Evolutionary conservation across 2,329 filamentous ascomycete genomes (phyloP).

Genomic region (Colletotrichum ledebouriae): DNA sequence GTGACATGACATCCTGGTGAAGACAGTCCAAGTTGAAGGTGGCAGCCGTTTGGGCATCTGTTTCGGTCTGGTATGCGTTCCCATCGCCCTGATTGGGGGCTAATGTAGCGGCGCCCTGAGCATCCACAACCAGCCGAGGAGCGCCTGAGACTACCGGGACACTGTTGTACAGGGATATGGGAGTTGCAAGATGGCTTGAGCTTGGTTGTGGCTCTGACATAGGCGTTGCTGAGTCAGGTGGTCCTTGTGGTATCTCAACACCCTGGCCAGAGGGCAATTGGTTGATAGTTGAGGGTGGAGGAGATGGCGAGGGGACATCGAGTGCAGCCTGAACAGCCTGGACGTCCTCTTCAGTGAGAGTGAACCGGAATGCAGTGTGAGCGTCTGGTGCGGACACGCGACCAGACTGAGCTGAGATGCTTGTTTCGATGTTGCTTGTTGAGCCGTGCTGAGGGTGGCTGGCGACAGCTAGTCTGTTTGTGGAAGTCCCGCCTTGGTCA

Average conservation of each 20-base stretch:
- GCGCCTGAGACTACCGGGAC: neutral
- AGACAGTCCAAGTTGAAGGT: conserved; percentile 3
- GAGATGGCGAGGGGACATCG: neutral
- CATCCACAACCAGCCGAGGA: neutral
- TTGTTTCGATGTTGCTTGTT: too few species aligned
- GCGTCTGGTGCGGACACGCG: neutral
- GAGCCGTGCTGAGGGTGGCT: neutral
- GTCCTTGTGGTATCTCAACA: neutral
- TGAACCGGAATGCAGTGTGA: neutral
- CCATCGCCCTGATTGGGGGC: too few species aligned
- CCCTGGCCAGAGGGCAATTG: neutral
- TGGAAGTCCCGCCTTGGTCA: neutral
- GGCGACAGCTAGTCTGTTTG: neutral
- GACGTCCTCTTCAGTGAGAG: neutral
- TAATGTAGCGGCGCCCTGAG: neutral
- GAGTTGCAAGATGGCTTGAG: neutral
- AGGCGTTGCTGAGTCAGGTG: neutral
- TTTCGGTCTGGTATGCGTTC: too few species aligned
- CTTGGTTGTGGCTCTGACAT: conserved; percentile 2
- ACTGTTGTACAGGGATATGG: neutral
- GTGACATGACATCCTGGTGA: conserved; percentile 12
- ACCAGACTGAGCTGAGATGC: neutral
- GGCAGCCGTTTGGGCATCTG: too few species aligned
- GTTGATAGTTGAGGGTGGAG: neutral
- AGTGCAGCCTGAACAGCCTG: neutral